Evolutionary conservation across 2,329 filamentous ascomycete genomes (phyloP), one percentile per base, ranked within the genome.

Genomic region (Pyrenophora teres): DNA sequence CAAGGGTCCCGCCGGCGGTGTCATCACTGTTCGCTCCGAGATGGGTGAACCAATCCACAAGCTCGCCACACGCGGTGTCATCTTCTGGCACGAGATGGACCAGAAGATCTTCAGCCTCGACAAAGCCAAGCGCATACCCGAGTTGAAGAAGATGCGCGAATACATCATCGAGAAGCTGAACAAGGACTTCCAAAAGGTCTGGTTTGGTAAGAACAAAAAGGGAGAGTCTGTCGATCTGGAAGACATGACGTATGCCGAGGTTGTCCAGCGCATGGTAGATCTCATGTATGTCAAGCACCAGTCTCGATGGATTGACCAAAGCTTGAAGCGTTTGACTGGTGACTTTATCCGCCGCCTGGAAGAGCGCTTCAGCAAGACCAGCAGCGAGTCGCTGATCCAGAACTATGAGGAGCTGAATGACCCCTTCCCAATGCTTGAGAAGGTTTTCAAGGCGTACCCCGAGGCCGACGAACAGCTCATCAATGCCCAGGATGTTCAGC

Each of bases 1-100:
- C 68, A 76, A 73, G 78, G 90, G 90, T 15, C 83, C 92, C 21
- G 89, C 92, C 50, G 94, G 94, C 67, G 94, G 94, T 72, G 86
- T 99, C 58, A 93, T 99, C 67, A 99, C 94, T 23, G 94, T 99
- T 41, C 86, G 92, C 59, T 99, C 94, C 1, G 94, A 99, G 78
- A 99, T 99, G 95, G 95, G 94, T 39, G 94, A 99, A 81, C 95
- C 94, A 5, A 99, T 99, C 57, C 94, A 99, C 81, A 99, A 99
- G 80, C 85, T 99, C 53, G 95, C 94, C 13, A 99, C 94, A 41
- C 89, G 95, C 52, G 94, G 94, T 83, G 92, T 99, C 40, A 81
- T 85, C 47, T 96, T 99, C 81, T 99, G 94, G 94, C 88, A 92
- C 42, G 95, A 99, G 78, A 96, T 99, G 92, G 94, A 99, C 70